Evolutionary conservation across 2,329 filamentous ascomycete genomes (phyloP), one percentile per base, ranked within the genome.

Genomic region (Dactylellina drechsleri): DNA sequence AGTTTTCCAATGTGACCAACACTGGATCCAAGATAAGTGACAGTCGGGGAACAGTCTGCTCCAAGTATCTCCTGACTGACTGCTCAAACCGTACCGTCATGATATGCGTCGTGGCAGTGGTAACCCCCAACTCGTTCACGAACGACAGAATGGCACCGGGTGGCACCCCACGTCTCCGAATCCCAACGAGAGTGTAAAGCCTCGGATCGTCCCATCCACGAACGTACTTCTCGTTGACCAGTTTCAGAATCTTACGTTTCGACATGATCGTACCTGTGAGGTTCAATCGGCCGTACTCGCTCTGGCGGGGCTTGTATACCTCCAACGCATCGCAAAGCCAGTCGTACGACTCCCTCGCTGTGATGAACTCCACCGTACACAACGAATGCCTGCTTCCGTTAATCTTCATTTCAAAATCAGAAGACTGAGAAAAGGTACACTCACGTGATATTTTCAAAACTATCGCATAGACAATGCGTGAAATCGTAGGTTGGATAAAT

Each of bases 401-500:
- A 72, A 31, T 50, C 5, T 10, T 16, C 20, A 28, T 13, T 13
- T 20, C 43, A 16, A 62, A 5, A 16, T 12, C 18, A 16, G 1
- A 2, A 8, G 13, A 16, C 8, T 1, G 43, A 56, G 49, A 4
- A 52, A 20, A 31, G 26, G 13, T 7, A 28, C 28, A 67, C 76
- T 58, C 31, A 77, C 58, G 93, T 93, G 79, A 98, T 96, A 16
- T 87, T 87, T 82, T 99, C 95, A 77, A 97, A 92, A 78, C 91
- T 93, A 85, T 98, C 95, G 79, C 92, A 94, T 20, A 97, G 85
- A 82, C 92, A 96, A 84, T 96, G 92, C 0, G 91, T 91, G 81
- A 96, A 96, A 81, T 97, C 93, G 80, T 97, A 97, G 0, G 94
- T 96, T 0, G 95, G 95, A 81, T 97, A 97, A 77, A 97, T 96